These are phyloP conservation scores for Sugiyamaella valdiviana DNA, from an alignment of 805 yeast genomes.

Conservation along the genomic window DNA sequence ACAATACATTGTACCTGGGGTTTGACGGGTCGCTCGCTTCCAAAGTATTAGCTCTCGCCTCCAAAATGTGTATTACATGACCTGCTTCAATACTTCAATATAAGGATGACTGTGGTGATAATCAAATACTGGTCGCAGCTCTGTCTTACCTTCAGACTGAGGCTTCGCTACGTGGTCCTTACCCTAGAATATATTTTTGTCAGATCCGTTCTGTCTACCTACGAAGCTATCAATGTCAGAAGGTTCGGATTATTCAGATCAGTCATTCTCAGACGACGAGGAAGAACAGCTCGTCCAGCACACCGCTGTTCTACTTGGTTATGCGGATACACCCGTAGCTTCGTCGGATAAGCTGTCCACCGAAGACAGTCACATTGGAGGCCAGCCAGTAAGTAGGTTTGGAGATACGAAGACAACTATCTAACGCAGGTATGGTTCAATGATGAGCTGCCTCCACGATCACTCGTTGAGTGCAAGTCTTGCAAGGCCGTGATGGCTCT, in stretches of 20 bases:
- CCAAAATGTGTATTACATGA: too few species aligned
- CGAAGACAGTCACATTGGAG: slow-evolving; percentile 12
- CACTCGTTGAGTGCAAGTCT: slow-evolving; percentile 53
- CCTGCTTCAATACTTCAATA: too few species aligned
- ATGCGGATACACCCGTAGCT: slow-evolving; percentile 24
- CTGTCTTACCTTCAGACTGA: too few species aligned
- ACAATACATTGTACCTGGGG: too few species aligned
- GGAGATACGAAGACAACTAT: neutral
- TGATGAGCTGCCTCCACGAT: slow-evolving; percentile 48
- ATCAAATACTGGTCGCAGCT: too few species aligned
- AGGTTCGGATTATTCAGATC: neutral
- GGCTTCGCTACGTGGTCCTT: neutral
- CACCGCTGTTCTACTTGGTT: slow-evolving; percentile 34
- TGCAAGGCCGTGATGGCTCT: slow-evolving; percentile 62
- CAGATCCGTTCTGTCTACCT: neutral
- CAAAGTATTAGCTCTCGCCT: too few species aligned
- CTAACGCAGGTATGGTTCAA: slow-evolving; percentile 50
- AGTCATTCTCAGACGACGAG: slow-evolving; percentile 34
- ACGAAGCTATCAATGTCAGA: neutral
- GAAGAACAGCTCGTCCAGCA: slow-evolving; percentile 23
- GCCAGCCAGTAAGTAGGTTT: slow-evolving; percentile 7
- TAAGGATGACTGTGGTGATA: too few species aligned
- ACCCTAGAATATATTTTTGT: neutral
- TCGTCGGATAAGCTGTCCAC: slow-evolving; percentile 17
- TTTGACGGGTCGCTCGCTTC: too few species aligned